Base-by-base conservation (phyloP, 2,329 filamentous ascomycete genomes). In the Neopestalotiopsis clavispora region DNA sequence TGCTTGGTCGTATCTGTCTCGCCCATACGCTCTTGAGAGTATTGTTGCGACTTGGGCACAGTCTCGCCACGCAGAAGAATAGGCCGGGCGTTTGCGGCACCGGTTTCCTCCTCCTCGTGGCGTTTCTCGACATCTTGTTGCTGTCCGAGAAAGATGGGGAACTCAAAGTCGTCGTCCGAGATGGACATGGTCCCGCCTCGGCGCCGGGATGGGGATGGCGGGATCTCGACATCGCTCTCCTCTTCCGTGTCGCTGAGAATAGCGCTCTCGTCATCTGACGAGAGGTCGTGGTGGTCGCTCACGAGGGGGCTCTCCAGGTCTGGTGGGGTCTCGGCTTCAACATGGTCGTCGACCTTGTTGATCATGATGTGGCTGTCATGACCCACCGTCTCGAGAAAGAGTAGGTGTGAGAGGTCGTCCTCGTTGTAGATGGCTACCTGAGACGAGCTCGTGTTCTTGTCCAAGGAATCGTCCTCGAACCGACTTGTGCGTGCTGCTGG, bases 351-450 rank as follows among this genome's bases (percentile, higher is more conserved):
- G 68, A 72, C 66, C 45, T 74, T 68, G 70, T 75, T 76, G 70
- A 75, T 70, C 67, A 75, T 58, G 69, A 74, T 68, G 20, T 68
- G 73, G 62, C 71, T 71, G 49, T 70, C 70, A 66, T 72, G 70
- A 66, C 73, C 69, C 65, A 69, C 69, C 14, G 71, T 66, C 69
- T 73, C 73, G 66, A 71, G 69, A 68, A 73, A 78, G 32, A 78
- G 74, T 56, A 76, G 69, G 38, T 77, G 74, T 9, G 75, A 76
- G 28, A 78, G 71, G 71, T 78, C 76, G 69, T 78, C 75, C 58
- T 78, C 76, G 70, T 78, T 78, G 64, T 76, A 77, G 70, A 78
- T 76, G 62, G 74, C 71, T 61, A 75, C 72, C 40, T 71, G 66
- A 6, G 71, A 67, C 13, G 66, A 62, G 20, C 7, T 69, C 38